Evolutionary conservation across 2,329 filamentous ascomycete genomes (phyloP).

Genomic region (Exophiala spinifera): DNA sequence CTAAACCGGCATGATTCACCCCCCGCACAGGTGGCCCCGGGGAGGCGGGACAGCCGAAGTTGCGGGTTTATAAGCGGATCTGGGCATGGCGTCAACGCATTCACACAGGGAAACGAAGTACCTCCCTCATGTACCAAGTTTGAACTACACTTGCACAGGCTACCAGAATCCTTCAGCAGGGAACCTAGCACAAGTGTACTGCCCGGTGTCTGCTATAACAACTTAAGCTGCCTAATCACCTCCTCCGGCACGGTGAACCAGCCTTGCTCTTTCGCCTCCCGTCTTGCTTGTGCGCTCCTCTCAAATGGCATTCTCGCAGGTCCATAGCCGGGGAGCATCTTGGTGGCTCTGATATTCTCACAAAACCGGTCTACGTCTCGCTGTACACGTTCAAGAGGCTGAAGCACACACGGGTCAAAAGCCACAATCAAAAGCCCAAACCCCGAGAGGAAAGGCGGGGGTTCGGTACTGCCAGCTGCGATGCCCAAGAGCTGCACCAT

Average conservation of each 20-base stretch:
- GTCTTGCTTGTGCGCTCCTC: neutral
- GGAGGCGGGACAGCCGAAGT: too few species aligned
- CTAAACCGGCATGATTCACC: too few species aligned
- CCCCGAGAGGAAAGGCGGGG: slow-evolving; percentile 1
- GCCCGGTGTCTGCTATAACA: neutral
- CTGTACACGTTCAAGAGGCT: slow-evolving; percentile 9
- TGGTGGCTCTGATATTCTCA: slow-evolving; percentile 3
- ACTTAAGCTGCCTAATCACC: slow-evolving; percentile 8
- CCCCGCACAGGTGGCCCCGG: too few species aligned
- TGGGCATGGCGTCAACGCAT: too few species aligned
- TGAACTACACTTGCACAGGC: too few species aligned
- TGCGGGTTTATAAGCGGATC: too few species aligned
- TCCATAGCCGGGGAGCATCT: slow-evolving; percentile 9
- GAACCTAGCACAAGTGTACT: too few species aligned
- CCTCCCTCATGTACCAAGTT: too few species aligned
- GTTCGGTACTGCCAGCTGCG: slow-evolving; percentile 5
- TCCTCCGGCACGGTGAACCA: neutral
- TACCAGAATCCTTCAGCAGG: too few species aligned
- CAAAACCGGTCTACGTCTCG: slow-evolving; percentile 3
- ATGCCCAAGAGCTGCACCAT: slow-evolving; percentile 14
- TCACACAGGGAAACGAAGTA: too few species aligned
- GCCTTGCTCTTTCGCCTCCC: neutral
- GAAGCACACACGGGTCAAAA: slow-evolving; percentile 9
- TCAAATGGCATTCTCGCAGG: slow-evolving; percentile 14
- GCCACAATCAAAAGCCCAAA: slow-evolving; percentile 14